These are phyloP conservation scores for Phytophthora sojae DNA, from an alignment of 352 stramenopile genomes.

Conservation along the genomic window DNA sequence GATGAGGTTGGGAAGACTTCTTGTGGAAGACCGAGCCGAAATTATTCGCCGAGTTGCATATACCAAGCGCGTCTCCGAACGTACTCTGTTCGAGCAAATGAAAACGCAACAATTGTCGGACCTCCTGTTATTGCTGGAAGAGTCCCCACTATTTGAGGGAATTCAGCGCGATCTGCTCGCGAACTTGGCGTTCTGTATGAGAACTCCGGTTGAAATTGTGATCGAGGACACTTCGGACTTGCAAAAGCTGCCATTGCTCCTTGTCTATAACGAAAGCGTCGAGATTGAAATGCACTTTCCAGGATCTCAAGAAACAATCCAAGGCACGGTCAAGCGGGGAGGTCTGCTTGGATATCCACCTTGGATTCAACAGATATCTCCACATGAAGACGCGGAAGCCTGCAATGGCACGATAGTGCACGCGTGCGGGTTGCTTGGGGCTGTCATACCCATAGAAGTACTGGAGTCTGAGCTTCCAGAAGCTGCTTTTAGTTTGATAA, in stretches of 20 bases:
- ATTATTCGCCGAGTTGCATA: conserved; percentile 42
- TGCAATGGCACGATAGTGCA: not conserved
- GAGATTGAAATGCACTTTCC: conserved; percentile 23
- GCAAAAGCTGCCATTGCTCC: conserved; percentile 15
- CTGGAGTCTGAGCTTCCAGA: conserved; percentile 23
- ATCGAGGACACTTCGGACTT: not conserved
- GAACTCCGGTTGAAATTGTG: conserved; percentile 16
- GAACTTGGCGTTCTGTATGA: conserved; percentile 25
- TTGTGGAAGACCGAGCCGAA: conserved; percentile 47
- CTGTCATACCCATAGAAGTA: conserved; percentile 12
- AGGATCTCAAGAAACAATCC: conserved; percentile 1
- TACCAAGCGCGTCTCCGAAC: conserved; percentile 27
- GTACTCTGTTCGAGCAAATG: conserved; percentile 21
- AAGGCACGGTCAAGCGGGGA: conserved; percentile 20
- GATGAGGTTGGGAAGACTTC: conserved; percentile 27
- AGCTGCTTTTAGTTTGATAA: conserved; percentile 3
- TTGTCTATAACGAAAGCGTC: conserved; percentile 22
- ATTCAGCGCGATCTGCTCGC: conserved; percentile 25
- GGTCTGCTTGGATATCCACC: conserved; percentile 25
- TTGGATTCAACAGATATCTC: conserved; percentile 7
- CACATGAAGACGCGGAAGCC: not conserved
- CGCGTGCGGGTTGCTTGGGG: conserved; percentile 19
- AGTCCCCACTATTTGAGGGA: conserved; percentile 23
- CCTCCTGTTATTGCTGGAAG: conserved; percentile 21
- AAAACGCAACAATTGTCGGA: conserved; percentile 19